phyloP scores from a whole-genome alignment of 1,139 yeast species.

The Candida tetrigidarum region DNA sequence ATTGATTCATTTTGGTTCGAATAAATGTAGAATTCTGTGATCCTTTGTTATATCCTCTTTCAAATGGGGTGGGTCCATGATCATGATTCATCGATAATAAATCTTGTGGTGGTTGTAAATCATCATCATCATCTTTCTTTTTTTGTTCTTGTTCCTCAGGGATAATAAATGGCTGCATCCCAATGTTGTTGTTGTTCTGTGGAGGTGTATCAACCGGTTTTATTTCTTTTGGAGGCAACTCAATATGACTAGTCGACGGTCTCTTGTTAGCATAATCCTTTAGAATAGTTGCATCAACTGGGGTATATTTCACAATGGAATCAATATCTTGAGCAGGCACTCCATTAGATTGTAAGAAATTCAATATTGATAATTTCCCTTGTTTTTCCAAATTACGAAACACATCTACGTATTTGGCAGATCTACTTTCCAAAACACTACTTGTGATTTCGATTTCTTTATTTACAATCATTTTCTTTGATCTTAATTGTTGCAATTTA shows the following conservation, averaged over 20 bases:
- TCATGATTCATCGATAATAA: constrained; percentile 22
- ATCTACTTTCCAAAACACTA: constrained; percentile 56
- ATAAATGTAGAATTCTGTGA: constrained; percentile 31
- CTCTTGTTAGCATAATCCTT: constrained; percentile 17
- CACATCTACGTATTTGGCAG: constrained; percentile 47
- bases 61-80: constrained; percentile 36
- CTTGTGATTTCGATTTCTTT: constrained; percentile 54
- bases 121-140: background rate
- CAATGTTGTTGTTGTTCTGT: constrained; percentile 18
- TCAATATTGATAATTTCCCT: constrained; percentile 39
- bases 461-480: constrained; percentile 39
- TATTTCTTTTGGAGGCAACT: background rate
- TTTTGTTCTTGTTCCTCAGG: constrained; percentile 15
- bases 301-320: constrained; percentile 23
- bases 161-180: constrained; percentile 32
- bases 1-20: constrained; percentile 24
- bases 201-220: constrained; percentile 1
- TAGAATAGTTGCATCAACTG: constrained; percentile 38
- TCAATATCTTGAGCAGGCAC: constrained; percentile 24
- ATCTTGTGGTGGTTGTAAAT: constrained; percentile 2
- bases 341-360: constrained; percentile 28
- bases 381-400: constrained; percentile 43
- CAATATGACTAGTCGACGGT: constrained; percentile 7
- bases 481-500: constrained; percentile 36
- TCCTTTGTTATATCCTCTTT: constrained; percentile 41